Evolutionary conservation across 306 rosid species (phyloP).

Genomic region (Vicia faba): DNA sequence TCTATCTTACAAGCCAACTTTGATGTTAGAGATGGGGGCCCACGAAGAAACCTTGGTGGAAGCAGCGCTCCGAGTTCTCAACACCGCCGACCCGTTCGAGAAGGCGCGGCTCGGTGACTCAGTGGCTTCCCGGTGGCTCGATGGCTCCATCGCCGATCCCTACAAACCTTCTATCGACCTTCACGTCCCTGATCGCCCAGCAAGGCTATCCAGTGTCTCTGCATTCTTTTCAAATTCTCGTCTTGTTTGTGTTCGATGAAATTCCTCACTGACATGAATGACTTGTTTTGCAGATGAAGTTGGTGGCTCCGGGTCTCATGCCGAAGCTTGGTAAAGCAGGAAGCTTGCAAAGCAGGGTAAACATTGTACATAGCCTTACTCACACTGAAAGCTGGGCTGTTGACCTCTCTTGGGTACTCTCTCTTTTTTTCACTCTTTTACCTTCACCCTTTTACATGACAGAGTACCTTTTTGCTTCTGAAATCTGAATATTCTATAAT

Average conservation of each 20-base stretch:
- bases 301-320: constrained; percentile 78
- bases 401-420: constrained; percentile 83
- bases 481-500: not conserved
- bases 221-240: not conserved
- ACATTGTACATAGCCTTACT: constrained; percentile 81
- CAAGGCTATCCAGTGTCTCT: constrained; percentile 64
- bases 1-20: not conserved
- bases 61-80: constrained; percentile 78
- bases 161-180: constrained; percentile 52
- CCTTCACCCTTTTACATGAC: not conserved
- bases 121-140: constrained; percentile 72
- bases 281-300: constrained; percentile 53
- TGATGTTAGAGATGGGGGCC: constrained; percentile 8
- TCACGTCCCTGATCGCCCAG: constrained; percentile 73
- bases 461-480: not conserved
- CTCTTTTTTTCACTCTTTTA: not conserved
- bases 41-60: constrained; percentile 56
- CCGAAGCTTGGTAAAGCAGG: constrained; percentile 96
- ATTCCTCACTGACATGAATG: constrained; percentile 28
- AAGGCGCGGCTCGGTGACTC: constrained; percentile 75
- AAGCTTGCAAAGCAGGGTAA: constrained; percentile 85
- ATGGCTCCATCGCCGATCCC: constrained; percentile 54
- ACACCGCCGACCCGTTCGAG: constrained; percentile 79
- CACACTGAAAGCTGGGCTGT: constrained; percentile 96
- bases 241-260: constrained; percentile 39